Evolutionary conservation across 2,329 filamentous ascomycete genomes (phyloP), one percentile per base, ranked within the genome.

Genomic region (Colletotrichum paranaense): DNA sequence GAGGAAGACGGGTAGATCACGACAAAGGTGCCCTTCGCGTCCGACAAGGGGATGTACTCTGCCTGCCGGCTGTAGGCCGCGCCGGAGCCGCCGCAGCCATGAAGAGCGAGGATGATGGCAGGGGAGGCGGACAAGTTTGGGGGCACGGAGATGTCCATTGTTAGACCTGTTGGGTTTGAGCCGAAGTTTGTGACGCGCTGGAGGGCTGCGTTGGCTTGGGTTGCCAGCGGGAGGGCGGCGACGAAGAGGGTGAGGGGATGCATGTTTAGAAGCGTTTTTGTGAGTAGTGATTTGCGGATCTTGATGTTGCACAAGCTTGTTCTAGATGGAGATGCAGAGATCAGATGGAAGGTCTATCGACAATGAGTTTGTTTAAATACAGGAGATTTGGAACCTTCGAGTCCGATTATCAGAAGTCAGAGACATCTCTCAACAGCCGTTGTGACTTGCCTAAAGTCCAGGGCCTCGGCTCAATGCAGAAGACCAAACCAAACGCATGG

Each of bases 21-120:
- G 62, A 90, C 86, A 79, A 86, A 88, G 9, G 30, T 72, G 22
- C 86, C 84, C 60, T 85, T 81, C 22, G 79, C 75, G 56, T 88
- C 87, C 3, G 86, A 84, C 24, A 56, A 55, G 2, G 74, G n/a
- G 7, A 68, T 64, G 26, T 73, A 72, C 19, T 73, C 53, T 9
- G 66, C 69, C n/a, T 69, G 64, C 22, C 63, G 53, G 53, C 60
- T 42, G 58, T 75, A 73, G 30, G 14, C 62, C 16, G 57, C 63
- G 16, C 73, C 74, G 1, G 66, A 70, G 69, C 74, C 74, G 35
- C 74, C 74, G n/a, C 74, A 75, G 42, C 52, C 62, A 60, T 75
- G 74, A 24, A 75, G 69, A 22, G 74, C 72, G 49, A 74, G 74
- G 38, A 75, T 16, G 19, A 75, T 67, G 35, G 67, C 74, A 1